Conservation (phyloP, 2,329 filamentous ascomycete species). For the Cercospora sp. region DNA sequence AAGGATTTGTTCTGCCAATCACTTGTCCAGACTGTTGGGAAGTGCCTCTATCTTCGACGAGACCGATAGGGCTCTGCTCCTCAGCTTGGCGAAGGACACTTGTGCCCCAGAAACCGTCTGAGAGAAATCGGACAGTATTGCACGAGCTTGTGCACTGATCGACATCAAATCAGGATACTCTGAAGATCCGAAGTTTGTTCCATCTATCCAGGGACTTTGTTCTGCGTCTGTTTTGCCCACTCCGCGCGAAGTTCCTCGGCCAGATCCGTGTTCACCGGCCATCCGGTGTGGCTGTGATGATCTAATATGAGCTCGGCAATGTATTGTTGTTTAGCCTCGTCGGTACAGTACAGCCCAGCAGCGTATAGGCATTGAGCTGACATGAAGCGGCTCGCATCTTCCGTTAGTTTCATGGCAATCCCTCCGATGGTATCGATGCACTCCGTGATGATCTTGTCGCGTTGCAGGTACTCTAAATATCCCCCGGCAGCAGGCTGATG, state of each 20-base stretch:
- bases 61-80: neutral
- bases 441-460: conserved; percentile 49
- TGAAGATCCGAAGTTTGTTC: neutral
- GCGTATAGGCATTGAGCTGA: conserved; percentile 48
- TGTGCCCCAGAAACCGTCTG: neutral
- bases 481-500: conserved; percentile 55
- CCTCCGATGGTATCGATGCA: conserved; percentile 53
- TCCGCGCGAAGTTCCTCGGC: conserved; percentile 31
- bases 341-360: conserved; percentile 47
- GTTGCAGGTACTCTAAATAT: conserved; percentile 49
- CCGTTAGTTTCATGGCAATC: conserved; percentile 49
- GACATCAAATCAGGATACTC: neutral
- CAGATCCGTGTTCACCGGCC: conserved; percentile 41
- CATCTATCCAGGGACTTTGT: neutral
- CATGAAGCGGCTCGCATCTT: conserved; percentile 47
- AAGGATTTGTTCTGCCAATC: neutral
- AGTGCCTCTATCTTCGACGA: neutral
- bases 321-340: conserved; percentile 39
- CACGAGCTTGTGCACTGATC: neutral
- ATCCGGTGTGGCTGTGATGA: conserved; percentile 44
- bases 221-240: conserved; percentile 26
- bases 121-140: neutral
- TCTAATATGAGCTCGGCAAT: conserved; percentile 43
- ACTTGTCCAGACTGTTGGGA: neutral
- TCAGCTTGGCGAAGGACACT: neutral